Evolutionary conservation across 2,329 filamentous ascomycete genomes (phyloP).

Genomic region (Xylariaceae sp.): DNA sequence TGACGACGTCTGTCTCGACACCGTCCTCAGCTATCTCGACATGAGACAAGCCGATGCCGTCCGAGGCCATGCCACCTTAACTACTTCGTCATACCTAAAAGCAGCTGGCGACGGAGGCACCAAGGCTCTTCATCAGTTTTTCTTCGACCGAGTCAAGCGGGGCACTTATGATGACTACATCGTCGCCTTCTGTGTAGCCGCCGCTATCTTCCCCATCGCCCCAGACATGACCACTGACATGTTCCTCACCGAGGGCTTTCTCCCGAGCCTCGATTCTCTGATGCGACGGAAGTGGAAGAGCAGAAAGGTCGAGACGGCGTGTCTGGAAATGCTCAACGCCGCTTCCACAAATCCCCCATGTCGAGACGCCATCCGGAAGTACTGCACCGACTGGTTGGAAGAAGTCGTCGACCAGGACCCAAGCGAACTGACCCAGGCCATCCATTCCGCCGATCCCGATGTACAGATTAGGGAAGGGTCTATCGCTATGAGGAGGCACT

Average conservation of each 20-base stretch:
- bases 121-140: conserved; percentile 71
- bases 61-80: conserved; percentile 79
- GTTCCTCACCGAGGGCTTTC: conserved; percentile 87
- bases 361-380: conserved; percentile 79
- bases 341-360: conserved; percentile 85
- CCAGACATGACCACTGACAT: conserved; percentile 74
- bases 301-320: conserved; percentile 81
- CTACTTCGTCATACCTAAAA: conserved; percentile 82
- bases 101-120: conserved; percentile 72
- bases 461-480: conserved; percentile 63
- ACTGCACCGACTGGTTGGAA: conserved; percentile 86
- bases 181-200: conserved; percentile 89
- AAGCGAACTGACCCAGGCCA: conserved; percentile 54
- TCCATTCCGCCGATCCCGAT: conserved; percentile 54
- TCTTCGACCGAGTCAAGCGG: conserved; percentile 70
- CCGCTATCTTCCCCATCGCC: conserved; percentile 83
- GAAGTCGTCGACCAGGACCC: conserved; percentile 76
- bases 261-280: conserved; percentile 73
- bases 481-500: conserved; percentile 63
- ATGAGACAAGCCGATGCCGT: conserved; percentile 75
- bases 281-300: conserved; percentile 83
- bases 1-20: conserved; percentile 77
- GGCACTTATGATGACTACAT: conserved; percentile 87
- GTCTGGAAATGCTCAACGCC: conserved; percentile 86
- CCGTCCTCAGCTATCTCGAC: conserved; percentile 83